Evolutionary conservation across 225 moss, liverwort and hornwort genomes (phyloP).

Genomic region (Physcomitrellopsis africana): DNA sequence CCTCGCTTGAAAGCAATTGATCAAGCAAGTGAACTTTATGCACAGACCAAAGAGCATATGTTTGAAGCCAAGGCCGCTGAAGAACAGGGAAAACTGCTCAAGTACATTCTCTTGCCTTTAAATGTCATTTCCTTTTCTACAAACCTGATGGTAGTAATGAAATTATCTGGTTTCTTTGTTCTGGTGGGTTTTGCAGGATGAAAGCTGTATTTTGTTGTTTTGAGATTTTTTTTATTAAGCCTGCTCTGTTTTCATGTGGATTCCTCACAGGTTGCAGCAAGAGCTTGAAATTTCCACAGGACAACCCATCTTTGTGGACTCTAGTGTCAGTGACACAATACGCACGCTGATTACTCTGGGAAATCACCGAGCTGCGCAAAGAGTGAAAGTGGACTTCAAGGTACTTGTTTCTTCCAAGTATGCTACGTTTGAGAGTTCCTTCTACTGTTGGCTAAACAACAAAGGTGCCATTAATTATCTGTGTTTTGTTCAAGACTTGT

Average conservation of each 20-base stretch:
- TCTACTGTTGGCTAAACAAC: neutral
- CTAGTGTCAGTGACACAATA: constrained; percentile 96
- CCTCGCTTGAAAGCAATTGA: constrained; percentile 90
- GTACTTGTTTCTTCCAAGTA: constrained; percentile 44
- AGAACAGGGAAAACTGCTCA: constrained; percentile 89
- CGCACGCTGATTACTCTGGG: constrained; percentile 91
- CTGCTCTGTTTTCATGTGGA: constrained; percentile 17
- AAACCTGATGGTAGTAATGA: neutral
- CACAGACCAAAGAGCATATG: constrained; percentile 84
- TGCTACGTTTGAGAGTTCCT: constrained; percentile 9
- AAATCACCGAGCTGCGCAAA: constrained; percentile 86
- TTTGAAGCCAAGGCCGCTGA: constrained; percentile 86
- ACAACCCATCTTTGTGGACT: constrained; percentile 91
- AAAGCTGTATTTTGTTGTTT: neutral
- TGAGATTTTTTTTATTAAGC: neutral
- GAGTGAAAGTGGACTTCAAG: constrained; percentile 90
- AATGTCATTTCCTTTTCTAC: neutral
- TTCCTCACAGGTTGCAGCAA: constrained; percentile 75
- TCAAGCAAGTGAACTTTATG: constrained; percentile 84
- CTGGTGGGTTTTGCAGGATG: constrained; percentile 3
- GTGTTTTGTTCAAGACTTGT: constrained; percentile 9
- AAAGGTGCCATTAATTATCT: neutral
- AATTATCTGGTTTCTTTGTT: neutral
- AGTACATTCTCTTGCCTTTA: constrained; percentile 42
- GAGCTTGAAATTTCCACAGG: constrained; percentile 94